Conservation (phyloP, 345 rosid species). For the Crucihimalaya himalaica region DNA sequence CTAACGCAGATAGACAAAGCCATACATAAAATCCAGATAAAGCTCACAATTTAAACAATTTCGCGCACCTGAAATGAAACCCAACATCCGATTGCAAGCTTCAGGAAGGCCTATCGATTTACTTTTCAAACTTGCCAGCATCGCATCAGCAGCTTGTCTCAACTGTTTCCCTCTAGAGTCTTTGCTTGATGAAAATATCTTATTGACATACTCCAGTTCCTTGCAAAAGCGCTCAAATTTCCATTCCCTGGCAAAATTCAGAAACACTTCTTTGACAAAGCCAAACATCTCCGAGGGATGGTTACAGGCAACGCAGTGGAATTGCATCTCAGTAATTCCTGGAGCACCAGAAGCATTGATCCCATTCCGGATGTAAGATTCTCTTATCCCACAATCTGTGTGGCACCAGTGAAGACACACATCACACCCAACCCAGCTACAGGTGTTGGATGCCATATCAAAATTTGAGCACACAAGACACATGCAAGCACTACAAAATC, state of each 20-base stretch:
- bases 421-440: conserved; percentile 99
- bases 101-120: conserved; percentile 61
- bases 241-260: conserved; percentile 81
- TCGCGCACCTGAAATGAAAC: conserved; percentile 70
- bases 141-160: conserved; percentile 68
- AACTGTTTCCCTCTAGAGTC: conserved; percentile 80
- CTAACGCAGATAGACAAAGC: neutral
- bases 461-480: conserved; percentile 92
- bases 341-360: conserved; percentile 53
- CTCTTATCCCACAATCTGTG: conserved; percentile 83
- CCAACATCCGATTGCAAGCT: conserved; percentile 54
- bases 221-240: conserved; percentile 59
- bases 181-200: conserved; percentile 79
- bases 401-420: conserved; percentile 99
- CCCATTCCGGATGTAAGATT: conserved; percentile 80
- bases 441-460: conserved; percentile 92
- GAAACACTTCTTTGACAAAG: conserved; percentile 95
- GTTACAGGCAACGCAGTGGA: conserved; percentile 89
- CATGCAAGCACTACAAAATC: conserved; percentile 96
- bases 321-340: conserved; percentile 82
- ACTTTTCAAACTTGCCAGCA: conserved; percentile 63
- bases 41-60: conserved; percentile 2
- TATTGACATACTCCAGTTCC: conserved; percentile 87
- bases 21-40: neutral
- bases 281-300: conserved; percentile 99